Conservation (phyloP, 805 yeast species). For the Starmerella roubikii region DNA sequence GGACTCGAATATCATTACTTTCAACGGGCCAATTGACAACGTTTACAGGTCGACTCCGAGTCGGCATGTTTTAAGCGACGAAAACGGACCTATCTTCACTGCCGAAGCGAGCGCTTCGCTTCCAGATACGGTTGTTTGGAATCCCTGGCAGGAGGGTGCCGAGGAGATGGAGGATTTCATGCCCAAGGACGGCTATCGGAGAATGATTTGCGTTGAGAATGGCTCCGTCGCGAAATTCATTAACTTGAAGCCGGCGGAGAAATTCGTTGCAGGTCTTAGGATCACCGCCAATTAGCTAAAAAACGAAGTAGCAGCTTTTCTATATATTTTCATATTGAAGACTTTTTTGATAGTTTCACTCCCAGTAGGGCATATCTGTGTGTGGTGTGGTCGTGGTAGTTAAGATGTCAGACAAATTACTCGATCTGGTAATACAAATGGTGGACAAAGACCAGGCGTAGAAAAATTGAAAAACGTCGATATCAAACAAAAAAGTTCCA, state of each 20-base stretch:
- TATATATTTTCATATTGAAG: too few species aligned
- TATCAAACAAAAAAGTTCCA: too few species aligned
- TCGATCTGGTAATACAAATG: too few species aligned
- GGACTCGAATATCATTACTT: slow-evolving; percentile 20
- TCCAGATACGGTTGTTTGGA: slow-evolving; percentile 80
- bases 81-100: slow-evolving; percentile 58
- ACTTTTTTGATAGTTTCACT: too few species aligned
- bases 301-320: neutral
- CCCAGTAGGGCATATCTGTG: too few species aligned
- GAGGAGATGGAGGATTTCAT: slow-evolving; percentile 72
- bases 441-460: too few species aligned
- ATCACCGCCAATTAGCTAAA: slow-evolving; percentile 6
- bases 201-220: slow-evolving; percentile 92
- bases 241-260: slow-evolving; percentile 50
- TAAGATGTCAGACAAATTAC: too few species aligned
- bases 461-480: too few species aligned
- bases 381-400: too few species aligned
- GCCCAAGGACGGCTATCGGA: slow-evolving; percentile 70
- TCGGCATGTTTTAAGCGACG: slow-evolving; percentile 50
- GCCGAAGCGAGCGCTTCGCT: slow-evolving; percentile 39
- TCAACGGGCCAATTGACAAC: slow-evolving; percentile 59
- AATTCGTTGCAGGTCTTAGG: slow-evolving; percentile 44
- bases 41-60: slow-evolving; percentile 49
- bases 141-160: slow-evolving; percentile 84
- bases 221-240: slow-evolving; percentile 69